Conservation (phyloP, 352 stramenopile species). For the Phytophthora ohioensis region DNA sequence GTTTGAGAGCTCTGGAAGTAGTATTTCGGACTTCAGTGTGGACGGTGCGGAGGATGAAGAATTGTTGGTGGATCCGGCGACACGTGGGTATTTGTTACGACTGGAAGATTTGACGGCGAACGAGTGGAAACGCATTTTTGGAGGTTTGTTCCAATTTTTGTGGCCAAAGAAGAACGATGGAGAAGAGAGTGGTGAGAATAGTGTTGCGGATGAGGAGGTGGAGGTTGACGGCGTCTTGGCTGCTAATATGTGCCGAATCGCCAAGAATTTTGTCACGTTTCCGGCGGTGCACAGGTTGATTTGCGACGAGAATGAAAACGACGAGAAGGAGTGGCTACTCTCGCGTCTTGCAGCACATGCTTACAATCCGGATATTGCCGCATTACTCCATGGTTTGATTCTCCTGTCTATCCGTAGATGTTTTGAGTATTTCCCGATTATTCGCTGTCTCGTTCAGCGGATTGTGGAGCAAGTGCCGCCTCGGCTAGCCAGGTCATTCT, state of each 20-base stretch:
- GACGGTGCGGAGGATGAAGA: slow-evolving; percentile 37
- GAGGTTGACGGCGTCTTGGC: slow-evolving; percentile 68
- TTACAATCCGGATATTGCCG: slow-evolving; percentile 73
- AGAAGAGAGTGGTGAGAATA: slow-evolving; percentile 8
- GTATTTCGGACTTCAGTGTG: slow-evolving; percentile 50
- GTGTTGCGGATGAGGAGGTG: slow-evolving; percentile 30
- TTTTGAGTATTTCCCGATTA: slow-evolving; percentile 52
- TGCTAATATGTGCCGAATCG: slow-evolving; percentile 77
- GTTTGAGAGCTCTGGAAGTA: slow-evolving; percentile 55
- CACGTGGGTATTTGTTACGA: slow-evolving; percentile 70
- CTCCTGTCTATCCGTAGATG: slow-evolving; percentile 64
- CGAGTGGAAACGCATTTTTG: slow-evolving; percentile 83
- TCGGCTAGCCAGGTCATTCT: slow-evolving; percentile 37
- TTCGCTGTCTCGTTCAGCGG: slow-evolving; percentile 61
- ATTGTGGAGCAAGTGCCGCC: slow-evolving; percentile 57
- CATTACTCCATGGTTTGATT: slow-evolving; percentile 69
- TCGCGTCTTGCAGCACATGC: slow-evolving; percentile 54
- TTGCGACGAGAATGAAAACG: slow-evolving; percentile 43
- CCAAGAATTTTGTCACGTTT: slow-evolving; percentile 75
- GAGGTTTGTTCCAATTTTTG: slow-evolving; percentile 64
- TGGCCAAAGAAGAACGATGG: slow-evolving; percentile 32
- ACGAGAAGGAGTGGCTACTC: slow-evolving; percentile 53
- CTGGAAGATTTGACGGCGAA: slow-evolving; percentile 70
- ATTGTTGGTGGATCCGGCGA: slow-evolving; percentile 38
- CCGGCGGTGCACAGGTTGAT: slow-evolving; percentile 71